A percentile compares a stretch with the other conserved stretches of the same genome.
These are phyloP conservation scores for Plenodomus tracheiphilus DNA, from an alignment of 2,329 filamentous ascomycete species.

Conservation along the genomic window DNA sequence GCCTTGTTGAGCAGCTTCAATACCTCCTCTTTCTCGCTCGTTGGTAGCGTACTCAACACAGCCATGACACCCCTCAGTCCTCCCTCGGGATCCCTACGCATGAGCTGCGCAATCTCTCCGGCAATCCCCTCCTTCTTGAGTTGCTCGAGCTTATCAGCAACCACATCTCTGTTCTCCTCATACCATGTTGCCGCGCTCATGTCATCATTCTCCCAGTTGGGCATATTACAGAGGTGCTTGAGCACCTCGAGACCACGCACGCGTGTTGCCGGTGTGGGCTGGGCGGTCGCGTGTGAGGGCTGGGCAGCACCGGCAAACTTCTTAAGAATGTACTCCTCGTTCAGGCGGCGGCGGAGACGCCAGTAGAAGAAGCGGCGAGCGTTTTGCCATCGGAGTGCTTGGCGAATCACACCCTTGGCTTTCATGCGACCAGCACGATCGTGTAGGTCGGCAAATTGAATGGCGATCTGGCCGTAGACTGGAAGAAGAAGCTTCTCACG, in stretches of 20 bases:
- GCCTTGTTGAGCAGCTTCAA: conserved; percentile 59
- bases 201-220: conserved; percentile 78
- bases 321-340: conserved; percentile 96
- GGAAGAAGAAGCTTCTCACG: conserved; percentile 89
- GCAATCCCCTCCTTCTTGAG: conserved; percentile 77
- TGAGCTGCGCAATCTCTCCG: conserved; percentile 68
- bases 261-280: conserved; percentile 54
- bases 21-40: conserved; percentile 83
- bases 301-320: conserved; percentile 66
- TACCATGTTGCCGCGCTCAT: conserved; percentile 90
- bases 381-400: conserved; percentile 81
- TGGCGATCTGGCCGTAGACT: conserved; percentile 91
- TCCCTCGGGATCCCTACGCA: conserved; percentile 68
- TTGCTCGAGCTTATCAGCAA: conserved; percentile 81
- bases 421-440: conserved; percentile 97
- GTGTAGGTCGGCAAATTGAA: conserved; percentile 96
- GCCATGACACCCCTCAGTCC: conserved; percentile 85
- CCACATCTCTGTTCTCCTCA: conserved; percentile 84
- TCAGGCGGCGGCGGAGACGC: conserved; percentile 93
- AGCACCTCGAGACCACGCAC: conserved; percentile 73
- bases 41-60: conserved; percentile 82
- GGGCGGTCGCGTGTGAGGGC: conserved; percentile 43
- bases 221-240: conserved; percentile 78
- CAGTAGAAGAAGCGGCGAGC: conserved; percentile 99
- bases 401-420: conserved; percentile 92